Percentiles rank a stretch among this genome's conserved stretches.
phyloP scores from a whole-genome alignment of 441 rosid genomes.

The Isatis lusitanica region DNA sequence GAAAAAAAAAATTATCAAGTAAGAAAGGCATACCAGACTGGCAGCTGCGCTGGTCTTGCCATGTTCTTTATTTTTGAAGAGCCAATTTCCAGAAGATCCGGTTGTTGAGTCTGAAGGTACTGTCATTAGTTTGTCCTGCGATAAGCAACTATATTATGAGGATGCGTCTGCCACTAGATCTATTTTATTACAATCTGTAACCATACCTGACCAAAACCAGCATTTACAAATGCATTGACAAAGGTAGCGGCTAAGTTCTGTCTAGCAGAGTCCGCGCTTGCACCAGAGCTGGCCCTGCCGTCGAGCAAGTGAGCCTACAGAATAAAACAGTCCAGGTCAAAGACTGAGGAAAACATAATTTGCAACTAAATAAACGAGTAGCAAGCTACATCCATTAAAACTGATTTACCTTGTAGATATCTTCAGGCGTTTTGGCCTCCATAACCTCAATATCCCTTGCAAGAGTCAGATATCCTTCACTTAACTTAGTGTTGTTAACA shows the following conservation, averaged over 20 bases:
- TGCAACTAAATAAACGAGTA: slow-evolving; percentile 5
- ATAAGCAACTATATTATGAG: slow-evolving; percentile 7
- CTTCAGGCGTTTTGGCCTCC: slow-evolving; percentile 95
- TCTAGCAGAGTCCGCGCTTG: slow-evolving; percentile 90
- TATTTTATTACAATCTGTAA: background rate
- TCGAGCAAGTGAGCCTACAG: slow-evolving; percentile 92
- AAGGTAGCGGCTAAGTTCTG: slow-evolving; percentile 96
- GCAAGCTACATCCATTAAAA: background rate
- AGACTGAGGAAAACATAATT: slow-evolving; percentile 11
- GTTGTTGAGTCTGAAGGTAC: slow-evolving; percentile 66
- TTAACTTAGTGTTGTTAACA: slow-evolving; percentile 64
- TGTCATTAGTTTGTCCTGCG: slow-evolving; percentile 89
- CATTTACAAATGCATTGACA: slow-evolving; percentile 98
- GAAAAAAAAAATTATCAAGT: background rate
- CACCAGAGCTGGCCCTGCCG: slow-evolving; percentile 84
- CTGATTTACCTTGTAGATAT: slow-evolving; percentile 71
- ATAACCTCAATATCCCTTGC: slow-evolving; percentile 95
- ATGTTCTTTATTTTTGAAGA: slow-evolving; percentile 88
- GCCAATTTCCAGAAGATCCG: slow-evolving; percentile 78
- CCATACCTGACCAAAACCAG: slow-evolving; percentile 92
- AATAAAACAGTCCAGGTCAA: slow-evolving; percentile 11
- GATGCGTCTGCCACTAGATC: background rate
- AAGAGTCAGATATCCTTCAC: slow-evolving; percentile 86
- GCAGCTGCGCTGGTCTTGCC: slow-evolving; percentile 96
- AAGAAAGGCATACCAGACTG: slow-evolving; percentile 58